Evolutionary conservation across 805 yeast genomes (phyloP), one percentile per base, ranked within the genome.

Genomic region (Metahyphopichia silvanorum): DNA sequence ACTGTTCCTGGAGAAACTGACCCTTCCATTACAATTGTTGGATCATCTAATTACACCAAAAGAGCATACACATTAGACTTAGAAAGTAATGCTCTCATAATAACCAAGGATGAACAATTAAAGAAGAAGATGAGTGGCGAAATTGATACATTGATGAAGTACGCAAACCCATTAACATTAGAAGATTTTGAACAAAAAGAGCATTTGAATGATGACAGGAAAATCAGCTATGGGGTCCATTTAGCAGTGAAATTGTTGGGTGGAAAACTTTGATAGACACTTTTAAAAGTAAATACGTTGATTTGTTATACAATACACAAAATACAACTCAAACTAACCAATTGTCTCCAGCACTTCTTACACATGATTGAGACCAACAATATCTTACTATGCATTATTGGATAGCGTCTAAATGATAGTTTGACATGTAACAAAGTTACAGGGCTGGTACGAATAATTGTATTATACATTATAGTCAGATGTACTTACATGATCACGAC

Each of bases 11-110:
- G 60, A 2, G 82, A 77, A 28, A 40, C 46, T 0, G 49, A 53
- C 9, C 96, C 97, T 2, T 70, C 82, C 13, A 60, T 86, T 9
- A 86, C 96, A 0, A 77, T 89, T 5, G 71, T 93, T 31, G 98
- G 98, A 0, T 86, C 96, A 1, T 87, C 97, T 0, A 93, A 93
- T 55, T 93, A 88, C 57, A 93, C 98, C 0, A 76, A 82, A 41
- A 70, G 98, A 39, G 89, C 97, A 0, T 91, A 91, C 50, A 71
- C 82, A 3, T 74, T 82, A 37, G 98, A 93, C 56, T 66, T 93
- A 36, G 98, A 93, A 60, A 74, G 91, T 6, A 91, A 93, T 51
- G 94, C 89, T 0, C 64, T 93, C 1, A 56, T 91, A 1, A 60
- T 88, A 10, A 89, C 97, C 1, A 72, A 66, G 33, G 89, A 86